These are phyloP conservation scores for Crassisporium funariophilum DNA, from an alignment of 768 basidiomycete species.

Conservation along the genomic window DNA sequence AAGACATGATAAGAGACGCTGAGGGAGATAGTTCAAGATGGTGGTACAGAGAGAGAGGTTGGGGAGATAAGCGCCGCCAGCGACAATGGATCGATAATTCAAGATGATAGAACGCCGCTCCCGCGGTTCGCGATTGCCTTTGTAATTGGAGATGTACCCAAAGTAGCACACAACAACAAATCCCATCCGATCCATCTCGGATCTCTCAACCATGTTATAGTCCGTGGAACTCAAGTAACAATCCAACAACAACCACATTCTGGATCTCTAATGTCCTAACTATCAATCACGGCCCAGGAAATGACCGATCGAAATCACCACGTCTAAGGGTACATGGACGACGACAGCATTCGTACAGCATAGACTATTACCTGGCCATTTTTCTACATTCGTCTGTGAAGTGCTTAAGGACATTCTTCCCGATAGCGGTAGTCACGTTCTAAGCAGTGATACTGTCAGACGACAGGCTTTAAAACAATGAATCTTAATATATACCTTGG, in stretches of 20 bases:
- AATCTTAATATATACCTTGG: too few species aligned
- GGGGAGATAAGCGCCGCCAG: slow-evolving; percentile 30
- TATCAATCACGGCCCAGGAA: background rate
- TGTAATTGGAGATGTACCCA: slow-evolving; percentile 3
- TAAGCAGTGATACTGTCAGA: too few species aligned
- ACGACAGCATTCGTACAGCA: too few species aligned
- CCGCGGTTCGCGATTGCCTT: slow-evolving; percentile 7
- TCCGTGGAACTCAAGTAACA: background rate
- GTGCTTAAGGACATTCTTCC: too few species aligned
- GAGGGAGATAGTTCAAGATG: slow-evolving; percentile 9
- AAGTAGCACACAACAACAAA: background rate
- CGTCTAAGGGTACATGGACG: too few species aligned
- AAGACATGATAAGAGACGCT: slow-evolving; percentile 44
- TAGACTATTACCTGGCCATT: too few species aligned
- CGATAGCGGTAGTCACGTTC: too few species aligned
- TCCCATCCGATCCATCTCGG: slow-evolving; percentile 8
- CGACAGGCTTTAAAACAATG: too few species aligned
- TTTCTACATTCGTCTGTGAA: too few species aligned
- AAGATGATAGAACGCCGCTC: slow-evolving; percentile 7
- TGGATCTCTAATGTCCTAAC: background rate
- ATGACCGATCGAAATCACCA: too few species aligned
- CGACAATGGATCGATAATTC: slow-evolving; percentile 20
- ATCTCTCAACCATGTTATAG: background rate
- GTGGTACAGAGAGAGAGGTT: slow-evolving; percentile 20
- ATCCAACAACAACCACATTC: background rate